Conservation (phyloP, 805 yeast species). For the Candida endomychidarum region DNA sequence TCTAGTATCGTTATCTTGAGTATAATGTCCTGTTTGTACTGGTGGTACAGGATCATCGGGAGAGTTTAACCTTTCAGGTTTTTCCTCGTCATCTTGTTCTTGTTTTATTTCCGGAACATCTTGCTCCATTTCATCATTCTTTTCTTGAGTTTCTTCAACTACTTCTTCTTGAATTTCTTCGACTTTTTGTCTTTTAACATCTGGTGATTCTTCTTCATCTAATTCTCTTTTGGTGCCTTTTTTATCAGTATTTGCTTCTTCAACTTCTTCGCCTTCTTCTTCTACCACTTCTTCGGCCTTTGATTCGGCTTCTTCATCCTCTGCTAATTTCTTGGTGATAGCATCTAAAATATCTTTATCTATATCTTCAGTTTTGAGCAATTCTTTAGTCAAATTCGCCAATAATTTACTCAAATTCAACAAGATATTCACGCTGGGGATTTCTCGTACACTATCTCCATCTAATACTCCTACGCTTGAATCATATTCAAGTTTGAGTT, state of each 20-base stretch:
- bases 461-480: constrained; percentile 57
- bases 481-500: constrained; percentile 56
- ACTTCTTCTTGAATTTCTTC: constrained; percentile 1
- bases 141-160: neutral
- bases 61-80: constrained; percentile 20
- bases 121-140: no score
- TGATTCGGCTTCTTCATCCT: constrained; percentile 13
- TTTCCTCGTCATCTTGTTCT: constrained; percentile 12
- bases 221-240: neutral
- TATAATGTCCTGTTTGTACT: constrained; percentile 42
- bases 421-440: constrained; percentile 44
- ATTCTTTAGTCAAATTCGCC: constrained; percentile 37
- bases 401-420: constrained; percentile 46
- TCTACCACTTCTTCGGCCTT: constrained; percentile 8
- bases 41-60: constrained; percentile 45
- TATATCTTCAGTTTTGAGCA: constrained; percentile 30
- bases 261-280: neutral
- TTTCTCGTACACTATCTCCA: constrained; percentile 51
- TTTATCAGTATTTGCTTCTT: neutral
- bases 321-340: constrained; percentile 11
- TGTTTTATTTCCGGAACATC: constrained; percentile 1
- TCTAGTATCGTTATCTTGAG: constrained; percentile 56
- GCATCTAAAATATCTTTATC: constrained; percentile 21
- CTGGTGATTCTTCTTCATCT: neutral
- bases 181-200: neutral